Conservation (phyloP, 352 stramenopile genomes). For the Saprolegnia diclina region DNA sequence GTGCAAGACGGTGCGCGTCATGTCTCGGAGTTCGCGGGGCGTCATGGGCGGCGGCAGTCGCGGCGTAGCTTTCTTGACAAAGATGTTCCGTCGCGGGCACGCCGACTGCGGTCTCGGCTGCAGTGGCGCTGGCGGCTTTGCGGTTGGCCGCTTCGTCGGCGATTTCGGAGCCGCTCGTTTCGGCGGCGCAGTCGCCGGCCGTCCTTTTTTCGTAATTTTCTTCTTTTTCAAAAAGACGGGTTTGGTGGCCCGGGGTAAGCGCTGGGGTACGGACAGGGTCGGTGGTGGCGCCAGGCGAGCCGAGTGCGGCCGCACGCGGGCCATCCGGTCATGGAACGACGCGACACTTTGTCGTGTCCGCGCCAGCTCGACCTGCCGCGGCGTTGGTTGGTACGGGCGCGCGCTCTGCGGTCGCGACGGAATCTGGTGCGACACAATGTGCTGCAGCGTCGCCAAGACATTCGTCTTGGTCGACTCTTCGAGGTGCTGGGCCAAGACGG, state of each 20-base stretch:
- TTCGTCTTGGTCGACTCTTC: conserved; percentile 1
- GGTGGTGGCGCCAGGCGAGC: background rate
- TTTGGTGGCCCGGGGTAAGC: background rate
- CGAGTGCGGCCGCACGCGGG: conserved; percentile 17
- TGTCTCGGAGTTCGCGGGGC: background rate
- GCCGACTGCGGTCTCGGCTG: background rate
- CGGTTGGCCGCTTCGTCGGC: background rate
- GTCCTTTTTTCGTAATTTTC: background rate
- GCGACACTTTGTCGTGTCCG: background rate
- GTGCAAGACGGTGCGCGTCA: background rate
- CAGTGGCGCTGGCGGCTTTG: background rate
- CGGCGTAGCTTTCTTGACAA: background rate
- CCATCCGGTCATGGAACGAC: conserved; percentile 17
- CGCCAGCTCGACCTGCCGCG: background rate
- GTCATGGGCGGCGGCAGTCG: conserved; percentile 6
- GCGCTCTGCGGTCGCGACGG: background rate
- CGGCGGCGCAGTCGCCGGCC: background rate
- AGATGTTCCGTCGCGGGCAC: background rate
- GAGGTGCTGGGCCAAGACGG: background rate
- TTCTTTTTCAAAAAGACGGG: background rate
- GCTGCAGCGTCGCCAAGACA: background rate
- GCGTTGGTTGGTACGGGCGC: background rate
- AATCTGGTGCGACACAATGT: background rate
- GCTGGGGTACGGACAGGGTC: background rate
- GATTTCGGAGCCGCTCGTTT: background rate